Evolutionary conservation across 192 early-diverging fungal genomes (phyloP).

Genomic region (Lunasporangiospora selenospora): DNA sequence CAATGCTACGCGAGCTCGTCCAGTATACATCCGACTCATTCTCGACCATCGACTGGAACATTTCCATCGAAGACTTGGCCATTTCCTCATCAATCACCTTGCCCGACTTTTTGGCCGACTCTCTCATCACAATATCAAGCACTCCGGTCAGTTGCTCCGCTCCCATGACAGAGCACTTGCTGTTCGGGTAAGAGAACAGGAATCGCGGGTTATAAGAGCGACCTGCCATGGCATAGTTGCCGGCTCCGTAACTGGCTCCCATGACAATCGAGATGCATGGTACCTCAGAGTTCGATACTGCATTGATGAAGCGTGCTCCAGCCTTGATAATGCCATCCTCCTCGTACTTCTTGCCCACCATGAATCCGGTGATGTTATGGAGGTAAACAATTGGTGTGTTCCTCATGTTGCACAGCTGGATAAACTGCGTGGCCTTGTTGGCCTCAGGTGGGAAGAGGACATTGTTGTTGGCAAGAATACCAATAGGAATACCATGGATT

Average conservation of each 20-base stretch:
- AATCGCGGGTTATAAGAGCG: constrained; percentile 70
- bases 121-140: constrained; percentile 70
- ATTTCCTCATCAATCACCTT: constrained; percentile 61
- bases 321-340: constrained; percentile 77
- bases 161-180: constrained; percentile 73
- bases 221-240: constrained; percentile 75
- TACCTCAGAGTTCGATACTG: constrained; percentile 65
- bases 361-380: constrained; percentile 76
- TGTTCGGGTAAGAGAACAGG: constrained; percentile 76
- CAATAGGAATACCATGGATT: constrained; percentile 69
- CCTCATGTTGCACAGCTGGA: constrained; percentile 68
- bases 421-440: constrained; percentile 77
- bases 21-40: constrained; percentile 68
- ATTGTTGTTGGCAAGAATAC: constrained; percentile 72
- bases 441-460: constrained; percentile 67
- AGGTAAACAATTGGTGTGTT: constrained; percentile 67
- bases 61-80: constrained; percentile 49
- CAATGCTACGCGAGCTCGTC: constrained; percentile 62
- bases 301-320: constrained; percentile 71
- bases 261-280: constrained; percentile 69
- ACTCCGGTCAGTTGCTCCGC: constrained; percentile 73
- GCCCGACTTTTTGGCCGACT: constrained; percentile 62
- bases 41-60: constrained; percentile 62
- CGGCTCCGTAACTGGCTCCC: constrained; percentile 73
- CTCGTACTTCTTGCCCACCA: constrained; percentile 72